phyloP scores from a whole-genome alignment of 2,329 filamentous ascomycete species.

The Talaromyces atroroseus region DNA sequence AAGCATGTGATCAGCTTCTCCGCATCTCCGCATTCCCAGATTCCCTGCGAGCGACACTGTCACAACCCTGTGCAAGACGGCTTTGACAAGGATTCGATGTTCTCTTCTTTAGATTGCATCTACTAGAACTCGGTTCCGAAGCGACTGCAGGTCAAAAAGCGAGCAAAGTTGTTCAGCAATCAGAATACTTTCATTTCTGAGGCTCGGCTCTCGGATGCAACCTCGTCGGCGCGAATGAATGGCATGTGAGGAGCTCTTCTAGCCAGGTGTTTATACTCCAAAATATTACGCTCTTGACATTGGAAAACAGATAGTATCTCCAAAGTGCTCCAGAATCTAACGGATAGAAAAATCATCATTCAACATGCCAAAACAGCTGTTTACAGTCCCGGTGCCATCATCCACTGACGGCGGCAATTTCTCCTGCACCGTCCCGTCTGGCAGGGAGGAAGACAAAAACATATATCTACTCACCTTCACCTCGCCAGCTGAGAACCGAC shows the following conservation, averaged over 20 bases:
- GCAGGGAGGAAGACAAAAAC: constrained; percentile 24
- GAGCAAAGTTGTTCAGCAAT: neutral
- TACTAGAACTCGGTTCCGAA: no score
- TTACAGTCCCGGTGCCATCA: constrained; percentile 53
- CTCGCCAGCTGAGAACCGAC: constrained; percentile 69
- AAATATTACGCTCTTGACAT: neutral
- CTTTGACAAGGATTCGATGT: neutral
- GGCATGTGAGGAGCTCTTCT: neutral
- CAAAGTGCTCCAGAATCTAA: no score
- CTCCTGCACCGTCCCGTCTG: constrained; percentile 51
- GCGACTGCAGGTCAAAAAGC: neutral
- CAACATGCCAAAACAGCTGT: constrained; percentile 41
- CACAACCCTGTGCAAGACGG: neutral
- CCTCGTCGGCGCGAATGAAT: neutral
- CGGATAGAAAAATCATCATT: neutral
- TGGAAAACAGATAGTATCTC: neutral
- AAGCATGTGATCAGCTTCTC: neutral
- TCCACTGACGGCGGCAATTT: constrained; percentile 56
- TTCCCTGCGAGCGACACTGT: neutral
- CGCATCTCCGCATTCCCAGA: neutral
- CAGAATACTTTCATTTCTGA: neutral
- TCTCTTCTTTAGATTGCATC: neutral
- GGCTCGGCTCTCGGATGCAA: neutral
- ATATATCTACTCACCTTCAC: constrained; percentile 70
- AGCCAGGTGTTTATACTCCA: neutral